phyloP scores from a whole-genome alignment of 768 basidiomycete genomes.

The Leccinellum luteum region DNA sequence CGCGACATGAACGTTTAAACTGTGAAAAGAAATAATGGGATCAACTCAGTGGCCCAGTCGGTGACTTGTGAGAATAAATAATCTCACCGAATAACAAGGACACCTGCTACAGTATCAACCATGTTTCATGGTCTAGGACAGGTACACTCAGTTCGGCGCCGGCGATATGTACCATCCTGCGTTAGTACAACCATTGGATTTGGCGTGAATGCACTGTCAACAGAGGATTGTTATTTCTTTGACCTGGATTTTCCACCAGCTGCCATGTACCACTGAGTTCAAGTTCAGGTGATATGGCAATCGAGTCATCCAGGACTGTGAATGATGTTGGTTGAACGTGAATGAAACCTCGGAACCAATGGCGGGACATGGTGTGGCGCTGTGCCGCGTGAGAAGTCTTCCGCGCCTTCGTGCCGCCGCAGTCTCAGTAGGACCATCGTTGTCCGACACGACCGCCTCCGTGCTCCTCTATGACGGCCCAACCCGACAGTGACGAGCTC shows the following conservation, averaged over 20 bases:
- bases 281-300: not conserved
- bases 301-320: not conserved
- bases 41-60: not conserved
- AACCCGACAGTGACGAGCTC: no score
- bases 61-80: not conserved
- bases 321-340: not conserved
- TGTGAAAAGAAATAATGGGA: not conserved
- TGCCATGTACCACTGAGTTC: not conserved
- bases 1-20: not conserved
- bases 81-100: not conserved
- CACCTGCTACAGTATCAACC: not conserved
- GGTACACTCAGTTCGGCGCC: not conserved
- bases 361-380: not conserved
- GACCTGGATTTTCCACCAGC: not conserved
- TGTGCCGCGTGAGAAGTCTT: not conserved
- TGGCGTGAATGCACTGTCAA: not conserved
- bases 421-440: no score
- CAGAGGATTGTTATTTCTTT: not conserved
- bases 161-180: not conserved
- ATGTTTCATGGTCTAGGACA: not conserved
- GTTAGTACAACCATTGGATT: not conserved
- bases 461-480: no score
- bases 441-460: no score
- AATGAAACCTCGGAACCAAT: not conserved
- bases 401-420: no score